Conservation (phyloP, 768 basidiomycete genomes). For the Infundibulicybe gibba region DNA sequence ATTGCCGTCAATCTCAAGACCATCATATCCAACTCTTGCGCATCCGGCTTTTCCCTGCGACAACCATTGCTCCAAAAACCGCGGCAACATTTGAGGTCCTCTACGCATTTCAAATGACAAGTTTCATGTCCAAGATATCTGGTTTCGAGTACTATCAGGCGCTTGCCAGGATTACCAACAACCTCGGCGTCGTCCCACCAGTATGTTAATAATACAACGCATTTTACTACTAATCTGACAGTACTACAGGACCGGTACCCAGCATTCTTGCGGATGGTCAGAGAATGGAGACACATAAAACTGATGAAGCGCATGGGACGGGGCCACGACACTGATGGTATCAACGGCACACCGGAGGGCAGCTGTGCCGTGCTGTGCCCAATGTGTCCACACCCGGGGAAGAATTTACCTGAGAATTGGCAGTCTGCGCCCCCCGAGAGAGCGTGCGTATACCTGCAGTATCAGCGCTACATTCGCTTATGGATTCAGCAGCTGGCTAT, state of each 20-base stretch:
- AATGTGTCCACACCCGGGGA: constrained; percentile 21
- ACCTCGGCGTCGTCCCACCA: constrained; percentile 6
- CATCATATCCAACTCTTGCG: constrained; percentile 17
- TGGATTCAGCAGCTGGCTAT: no score
- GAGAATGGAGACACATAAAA: constrained; percentile 13
- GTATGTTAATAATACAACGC: no score
- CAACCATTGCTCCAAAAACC: constrained; percentile 9
- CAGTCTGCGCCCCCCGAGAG: no score
- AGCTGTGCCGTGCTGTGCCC: constrained; percentile 21
- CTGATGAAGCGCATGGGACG: no score
- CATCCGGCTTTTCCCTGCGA: constrained; percentile 16
- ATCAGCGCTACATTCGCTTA: no score
- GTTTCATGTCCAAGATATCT: constrained; percentile 19
- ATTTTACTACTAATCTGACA: no score
- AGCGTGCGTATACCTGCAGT: no score
- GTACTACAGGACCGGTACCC: no score
- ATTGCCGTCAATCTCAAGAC: background rate
- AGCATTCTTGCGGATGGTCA: no score
- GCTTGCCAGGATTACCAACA: constrained; percentile 3
- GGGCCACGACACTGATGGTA: constrained; percentile 12
- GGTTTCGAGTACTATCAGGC: constrained; percentile 21
- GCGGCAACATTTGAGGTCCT: constrained; percentile 17
- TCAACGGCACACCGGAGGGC: constrained; percentile 8
- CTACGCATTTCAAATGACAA: constrained; percentile 17
- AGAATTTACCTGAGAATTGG: constrained; percentile 20